Evolutionary conservation across 495 filamentous ascomycete genomes (phyloP).

Genomic region (Penicillium psychrofluorescens): DNA sequence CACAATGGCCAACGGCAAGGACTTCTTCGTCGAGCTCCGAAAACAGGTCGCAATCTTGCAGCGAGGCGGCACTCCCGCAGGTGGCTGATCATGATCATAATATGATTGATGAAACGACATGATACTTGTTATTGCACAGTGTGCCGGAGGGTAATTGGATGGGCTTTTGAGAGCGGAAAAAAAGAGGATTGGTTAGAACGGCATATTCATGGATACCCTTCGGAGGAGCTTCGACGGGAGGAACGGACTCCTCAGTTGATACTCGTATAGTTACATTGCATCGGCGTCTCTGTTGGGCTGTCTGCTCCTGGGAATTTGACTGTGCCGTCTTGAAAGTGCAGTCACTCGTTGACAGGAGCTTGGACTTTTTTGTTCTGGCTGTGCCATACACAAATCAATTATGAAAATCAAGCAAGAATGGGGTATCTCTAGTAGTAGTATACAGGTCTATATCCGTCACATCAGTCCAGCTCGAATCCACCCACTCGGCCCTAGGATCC

Average conservation of each 20-base stretch:
- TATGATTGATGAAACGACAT: neutral
- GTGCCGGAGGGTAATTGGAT: slow-evolving; percentile 4
- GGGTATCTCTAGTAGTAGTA: slow-evolving; percentile 8
- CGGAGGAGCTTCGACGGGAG: neutral
- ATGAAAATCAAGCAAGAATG: neutral
- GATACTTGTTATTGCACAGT: slow-evolving; percentile 12
- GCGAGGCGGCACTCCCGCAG: slow-evolving; percentile 31
- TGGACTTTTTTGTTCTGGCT: no score
- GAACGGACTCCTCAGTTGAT: no score
- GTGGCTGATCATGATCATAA: slow-evolving; percentile 24
- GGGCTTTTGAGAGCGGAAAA: no score
- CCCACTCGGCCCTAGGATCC: slow-evolving; percentile 35
- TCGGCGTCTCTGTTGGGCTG: slow-evolving; percentile 17
- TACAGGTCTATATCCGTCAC: neutral
- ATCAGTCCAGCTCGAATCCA: slow-evolving; percentile 21
- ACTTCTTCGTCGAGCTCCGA: slow-evolving; percentile 47
- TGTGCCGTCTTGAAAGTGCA: no score
- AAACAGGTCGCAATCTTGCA: slow-evolving; percentile 42
- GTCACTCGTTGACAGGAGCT: no score
- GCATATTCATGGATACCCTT: slow-evolving; percentile 27
- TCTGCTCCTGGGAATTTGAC: neutral
- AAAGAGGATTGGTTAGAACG: slow-evolving; percentile 9
- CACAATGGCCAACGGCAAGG: slow-evolving; percentile 46
- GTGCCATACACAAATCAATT: no score
- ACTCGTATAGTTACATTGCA: slow-evolving; percentile 14